Base-by-base conservation (phyloP, 2,329 filamentous ascomycete genomes). In the Pseudomassariella vexata region DNA sequence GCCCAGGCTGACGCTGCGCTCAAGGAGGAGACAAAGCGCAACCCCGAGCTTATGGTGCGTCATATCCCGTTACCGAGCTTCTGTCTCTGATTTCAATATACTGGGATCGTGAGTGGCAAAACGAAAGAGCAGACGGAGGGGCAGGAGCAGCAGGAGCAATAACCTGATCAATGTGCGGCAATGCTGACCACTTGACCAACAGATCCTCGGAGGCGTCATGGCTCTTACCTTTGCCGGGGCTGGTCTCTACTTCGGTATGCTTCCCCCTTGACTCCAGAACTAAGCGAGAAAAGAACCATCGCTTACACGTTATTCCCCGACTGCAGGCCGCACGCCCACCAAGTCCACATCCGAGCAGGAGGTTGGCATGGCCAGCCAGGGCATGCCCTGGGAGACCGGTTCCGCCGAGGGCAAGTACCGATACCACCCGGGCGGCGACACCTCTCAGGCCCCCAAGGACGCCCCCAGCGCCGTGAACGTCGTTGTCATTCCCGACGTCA, bases 391-490 rank as follows among this genome's bases (percentile, higher is more conserved):
- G 92, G 83, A 98, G 65, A 74, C 74, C 39, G 77, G 74, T 39
- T 62, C 69, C 41, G 52, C 63, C 45, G 67, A 70, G 48, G 78
- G 79, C 57, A 84, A 86, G 63, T 78, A 80, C 73, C 73, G 79
- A 62, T 87, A 87, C 67, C 78, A 86, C 70, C 89, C 89, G 38
- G 85, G 86, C 51, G 92, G 89, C 51, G 86, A 96, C 66, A 65
- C 73, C 55, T 79, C 56, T 63, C 71, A 80, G 55, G 66, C 76
- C 41, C 83, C 85, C 59, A 87, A 82, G 70, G 86, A 95, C 54
- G 92, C 92, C 40, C 92, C 92, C 46, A 94, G 86, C 62, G 92
- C 92, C 43, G 68, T 98, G 65, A 95, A 98, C 74, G 85, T 84
- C 45, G 89, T 95, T 50, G 82, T 98, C 57, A 73, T 98, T 34